These are phyloP conservation scores for Rosa chinensis DNA, from an alignment of 306 rosid species.

Conservation along the genomic window DNA sequence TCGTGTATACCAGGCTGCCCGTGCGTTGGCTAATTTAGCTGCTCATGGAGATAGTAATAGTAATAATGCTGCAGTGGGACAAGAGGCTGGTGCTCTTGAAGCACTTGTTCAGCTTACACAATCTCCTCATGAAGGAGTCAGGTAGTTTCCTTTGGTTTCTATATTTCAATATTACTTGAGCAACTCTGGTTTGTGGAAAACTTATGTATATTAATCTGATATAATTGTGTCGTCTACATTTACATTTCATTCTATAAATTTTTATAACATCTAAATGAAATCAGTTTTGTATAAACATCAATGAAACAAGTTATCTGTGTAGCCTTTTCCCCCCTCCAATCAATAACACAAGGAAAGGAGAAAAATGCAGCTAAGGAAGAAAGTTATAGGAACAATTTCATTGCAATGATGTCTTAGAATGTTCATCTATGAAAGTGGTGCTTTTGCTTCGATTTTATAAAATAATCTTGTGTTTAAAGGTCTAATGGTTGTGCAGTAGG, in stretches of 20 bases:
- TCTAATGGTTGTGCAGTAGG: background rate
- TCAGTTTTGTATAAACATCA: background rate
- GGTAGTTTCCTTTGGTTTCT: conserved; percentile 46
- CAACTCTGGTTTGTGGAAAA: background rate
- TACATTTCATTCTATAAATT: background rate
- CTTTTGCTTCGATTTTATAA: background rate
- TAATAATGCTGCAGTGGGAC: conserved; percentile 97
- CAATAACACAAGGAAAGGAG: background rate
- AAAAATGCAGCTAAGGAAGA: background rate
- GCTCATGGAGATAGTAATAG: conserved; percentile 99
- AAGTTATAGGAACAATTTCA: background rate
- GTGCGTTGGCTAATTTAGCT: conserved; percentile 99
- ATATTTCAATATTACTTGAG: background rate
- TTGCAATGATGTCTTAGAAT: background rate
- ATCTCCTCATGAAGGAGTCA: conserved; percentile 96
- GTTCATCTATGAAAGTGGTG: background rate
- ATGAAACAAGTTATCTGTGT: background rate
- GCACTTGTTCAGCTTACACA: conserved; percentile 99
- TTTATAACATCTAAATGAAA: background rate
- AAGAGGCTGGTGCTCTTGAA: conserved; percentile 99
- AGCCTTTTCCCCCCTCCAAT: background rate
- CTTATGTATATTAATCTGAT: background rate
- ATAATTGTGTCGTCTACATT: background rate
- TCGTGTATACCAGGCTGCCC: conserved; percentile 78
- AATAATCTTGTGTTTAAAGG: conserved; percentile 2